Evolutionary conservation across 2,329 filamentous ascomycete species (phyloP).

Genomic region (Dothideomycetes sp.): DNA sequence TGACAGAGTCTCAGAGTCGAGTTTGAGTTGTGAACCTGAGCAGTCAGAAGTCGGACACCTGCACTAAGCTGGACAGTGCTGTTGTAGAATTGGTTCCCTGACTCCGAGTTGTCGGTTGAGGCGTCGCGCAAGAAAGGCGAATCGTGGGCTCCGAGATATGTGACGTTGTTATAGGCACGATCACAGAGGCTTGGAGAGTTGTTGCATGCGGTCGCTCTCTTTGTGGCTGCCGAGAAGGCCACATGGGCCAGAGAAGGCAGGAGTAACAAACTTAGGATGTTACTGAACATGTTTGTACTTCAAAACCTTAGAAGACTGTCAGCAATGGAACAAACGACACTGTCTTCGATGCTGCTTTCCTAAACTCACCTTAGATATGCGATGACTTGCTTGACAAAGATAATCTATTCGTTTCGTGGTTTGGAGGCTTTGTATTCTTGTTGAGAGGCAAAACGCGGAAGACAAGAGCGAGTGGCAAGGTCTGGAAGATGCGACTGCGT

Average conservation of each 20-base stretch:
- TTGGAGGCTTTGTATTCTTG: no score
- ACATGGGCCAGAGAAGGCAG: conserved; percentile 11
- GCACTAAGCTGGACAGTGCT: conserved; percentile 61
- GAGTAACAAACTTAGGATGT: conserved; percentile 7
- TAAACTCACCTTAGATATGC: no score
- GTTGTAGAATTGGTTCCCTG: conserved; percentile 67
- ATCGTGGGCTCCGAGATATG: conserved; percentile 69
- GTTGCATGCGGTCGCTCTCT: conserved; percentile 49
- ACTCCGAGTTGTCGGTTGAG: conserved; percentile 51
- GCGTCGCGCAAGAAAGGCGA: conserved; percentile 60
- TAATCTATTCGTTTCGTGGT: no score
- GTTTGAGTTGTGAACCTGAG: conserved; percentile 53
- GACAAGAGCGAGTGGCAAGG: no score
- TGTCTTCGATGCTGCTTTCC: no score
- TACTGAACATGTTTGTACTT: neutral
- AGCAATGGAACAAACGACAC: no score
- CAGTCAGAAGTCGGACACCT: conserved; percentile 62
- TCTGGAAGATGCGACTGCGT: no score
- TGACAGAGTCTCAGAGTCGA: conserved; percentile 56
- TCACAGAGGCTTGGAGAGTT: conserved; percentile 68
- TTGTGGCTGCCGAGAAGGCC: conserved; percentile 6
- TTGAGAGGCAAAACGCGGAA: no score
- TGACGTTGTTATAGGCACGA: conserved; percentile 64
- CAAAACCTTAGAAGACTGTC: no score
- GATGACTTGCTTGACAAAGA: no score